These are phyloP conservation scores for Entamoeba invadens DNA, from an alignment of 208 protist genomes.

Conservation along the genomic window DNA sequence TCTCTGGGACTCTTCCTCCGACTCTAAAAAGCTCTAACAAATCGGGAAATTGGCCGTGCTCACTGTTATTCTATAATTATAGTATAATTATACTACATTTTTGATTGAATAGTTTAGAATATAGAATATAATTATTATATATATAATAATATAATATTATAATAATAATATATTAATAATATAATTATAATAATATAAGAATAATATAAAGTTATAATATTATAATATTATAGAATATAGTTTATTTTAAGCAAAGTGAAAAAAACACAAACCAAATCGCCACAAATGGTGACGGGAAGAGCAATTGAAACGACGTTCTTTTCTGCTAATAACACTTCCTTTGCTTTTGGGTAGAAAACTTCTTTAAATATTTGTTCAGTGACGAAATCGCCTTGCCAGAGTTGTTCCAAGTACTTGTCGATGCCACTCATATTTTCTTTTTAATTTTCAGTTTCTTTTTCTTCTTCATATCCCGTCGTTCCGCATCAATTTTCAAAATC, in stretches of 20 bases:
- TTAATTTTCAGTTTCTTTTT: not conserved
- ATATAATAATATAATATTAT: no score
- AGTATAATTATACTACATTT: no score
- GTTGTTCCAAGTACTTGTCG: not conserved
- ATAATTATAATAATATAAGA: no score
- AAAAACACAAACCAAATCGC: no score
- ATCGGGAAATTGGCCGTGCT: conserved; percentile 65
- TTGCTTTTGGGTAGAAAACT: not conserved
- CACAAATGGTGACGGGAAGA: conserved; percentile 71
- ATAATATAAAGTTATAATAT: no score
- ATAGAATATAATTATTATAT: no score
- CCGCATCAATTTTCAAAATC: not conserved
- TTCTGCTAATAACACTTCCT: conserved; percentile 66
- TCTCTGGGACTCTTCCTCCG: conserved; percentile 45
- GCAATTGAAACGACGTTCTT: conserved; percentile 74
- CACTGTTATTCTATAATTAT: no score
- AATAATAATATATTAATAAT: no score
- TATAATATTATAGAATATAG: no score
- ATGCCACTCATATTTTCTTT: not conserved
- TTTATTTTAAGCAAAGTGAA: no score
- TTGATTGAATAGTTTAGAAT: no score
- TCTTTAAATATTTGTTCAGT: not conserved
- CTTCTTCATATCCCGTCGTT: not conserved
- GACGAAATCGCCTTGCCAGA: not conserved
- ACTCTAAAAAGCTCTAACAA: conserved; percentile 78